Evolutionary conservation across 2,329 filamentous ascomycete species (phyloP), one percentile per base, ranked within the genome.

Genomic region (Nothophaeocryptopus gaeumannii): DNA sequence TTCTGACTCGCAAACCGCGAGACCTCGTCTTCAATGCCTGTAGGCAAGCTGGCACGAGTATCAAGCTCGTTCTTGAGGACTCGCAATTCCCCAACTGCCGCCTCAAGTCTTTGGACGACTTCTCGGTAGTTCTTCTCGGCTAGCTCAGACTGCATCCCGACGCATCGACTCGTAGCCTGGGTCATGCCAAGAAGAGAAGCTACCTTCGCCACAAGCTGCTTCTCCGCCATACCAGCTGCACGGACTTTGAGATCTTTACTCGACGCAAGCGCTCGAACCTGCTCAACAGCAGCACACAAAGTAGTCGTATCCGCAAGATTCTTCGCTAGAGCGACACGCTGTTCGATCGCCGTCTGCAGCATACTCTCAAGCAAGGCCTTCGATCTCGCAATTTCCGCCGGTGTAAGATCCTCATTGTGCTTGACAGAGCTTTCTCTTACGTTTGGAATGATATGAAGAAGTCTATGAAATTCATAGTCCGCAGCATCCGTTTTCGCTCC

Each of bases 351-450:
- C 0, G 50, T 72, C 51, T 85, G 78, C 29, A 97, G 74, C 51
- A 96, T 78, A 20, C 91, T 89, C 67, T 99, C 93, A n/a, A 96
- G 74, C 57, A 88, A 88, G 0, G 89, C 89, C 41, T 88, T 79
- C 65, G 89, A 91, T 63, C 91, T 81, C 36, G 80, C 78, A 7
- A 93, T 80, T 60, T 96, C 89, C 8, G 88, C 85, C 36, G 83
- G 79, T 38, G 86, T 95, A 34, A 99, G 72, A 57, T 99, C 95
- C 33, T 88, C 85, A 0, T 88, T 89, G 68, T 95, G 89, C 43
- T 89, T 84, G 56, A 83, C 78, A 8, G 82, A 75, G 29, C 84
- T 78, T 36, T 80, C 75, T 61, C 92, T 81, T 42, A 86, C 80
- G 58, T 79, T 78, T 12, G 85, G 80, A 58, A 87, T 81, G 10